These are phyloP conservation scores for Hypocrella siamensis DNA, from an alignment of 2,329 filamentous ascomycete species.

Conservation along the genomic window DNA sequence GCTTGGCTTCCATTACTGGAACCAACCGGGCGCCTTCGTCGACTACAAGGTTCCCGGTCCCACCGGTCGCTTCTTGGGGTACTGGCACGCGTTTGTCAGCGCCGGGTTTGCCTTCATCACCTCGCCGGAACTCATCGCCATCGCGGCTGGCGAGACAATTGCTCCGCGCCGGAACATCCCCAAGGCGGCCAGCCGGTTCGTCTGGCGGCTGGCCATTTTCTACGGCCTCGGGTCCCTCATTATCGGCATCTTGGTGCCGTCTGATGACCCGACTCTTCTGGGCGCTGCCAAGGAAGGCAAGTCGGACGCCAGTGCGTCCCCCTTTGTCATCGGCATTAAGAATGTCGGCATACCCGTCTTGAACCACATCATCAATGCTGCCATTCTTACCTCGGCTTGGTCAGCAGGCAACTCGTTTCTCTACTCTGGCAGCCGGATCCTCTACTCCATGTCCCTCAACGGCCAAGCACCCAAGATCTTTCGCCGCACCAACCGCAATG, in stretches of 20 bases:
- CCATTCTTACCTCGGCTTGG: conserved; percentile 50
- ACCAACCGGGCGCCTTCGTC: conserved; percentile 26
- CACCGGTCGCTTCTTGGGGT: conserved; percentile 40
- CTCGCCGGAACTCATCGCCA: conserved; percentile 45
- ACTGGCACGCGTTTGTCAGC: conserved; percentile 40
- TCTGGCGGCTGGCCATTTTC: conserved; percentile 47
- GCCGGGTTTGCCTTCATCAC: conserved; percentile 47
- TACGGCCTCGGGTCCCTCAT: conserved; percentile 47
- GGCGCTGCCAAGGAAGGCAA: conserved; percentile 15
- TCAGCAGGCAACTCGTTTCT: conserved; percentile 45
- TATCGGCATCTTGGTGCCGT: conserved; percentile 47
- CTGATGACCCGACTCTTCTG: conserved; percentile 46
- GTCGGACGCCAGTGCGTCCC: conserved; percentile 42
- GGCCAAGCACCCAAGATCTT: conserved; percentile 51
- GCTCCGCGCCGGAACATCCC: conserved; percentile 51
- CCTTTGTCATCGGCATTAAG: conserved; percentile 53
- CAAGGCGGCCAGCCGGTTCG: conserved; percentile 45
- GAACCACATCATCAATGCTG: conserved; percentile 52
- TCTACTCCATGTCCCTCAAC: conserved; percentile 52
- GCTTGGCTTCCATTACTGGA: conserved; percentile 26
- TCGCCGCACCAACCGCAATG: conserved; percentile 40
- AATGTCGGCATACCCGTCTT: conserved; percentile 46
- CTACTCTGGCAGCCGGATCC: conserved; percentile 53
- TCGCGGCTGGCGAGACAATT: conserved; percentile 49
- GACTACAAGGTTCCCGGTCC: conserved; percentile 28